Evolutionary conservation across 805 yeast genomes (phyloP).

Genomic region (Metschnikowia colocasiae): DNA sequence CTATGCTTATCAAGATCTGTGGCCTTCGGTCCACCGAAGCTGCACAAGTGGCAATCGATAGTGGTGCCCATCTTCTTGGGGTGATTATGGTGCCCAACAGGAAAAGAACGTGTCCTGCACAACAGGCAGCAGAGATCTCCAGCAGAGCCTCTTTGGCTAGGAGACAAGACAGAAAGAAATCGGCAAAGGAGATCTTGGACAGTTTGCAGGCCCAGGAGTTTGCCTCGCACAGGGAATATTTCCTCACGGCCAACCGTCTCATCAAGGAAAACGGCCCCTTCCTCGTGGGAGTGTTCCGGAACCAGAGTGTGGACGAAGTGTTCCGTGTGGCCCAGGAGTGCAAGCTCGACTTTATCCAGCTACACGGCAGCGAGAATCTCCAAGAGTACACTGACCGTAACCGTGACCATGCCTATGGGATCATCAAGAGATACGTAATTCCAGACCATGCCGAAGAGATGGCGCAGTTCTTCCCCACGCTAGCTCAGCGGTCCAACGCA

Average conservation of each 20-base stretch:
- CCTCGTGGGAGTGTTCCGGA: slow-evolving; percentile 86
- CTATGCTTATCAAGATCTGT: slow-evolving; percentile 71
- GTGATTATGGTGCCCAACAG: slow-evolving; percentile 83
- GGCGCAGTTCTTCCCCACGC: slow-evolving; percentile 17
- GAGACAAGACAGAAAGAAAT: slow-evolving; percentile 15
- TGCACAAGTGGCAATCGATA: slow-evolving; percentile 63
- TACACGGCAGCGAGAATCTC: slow-evolving; percentile 67
- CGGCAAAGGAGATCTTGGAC: slow-evolving; percentile 17
- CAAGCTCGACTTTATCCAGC: slow-evolving; percentile 72
- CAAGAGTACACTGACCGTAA: slow-evolving; percentile 52
- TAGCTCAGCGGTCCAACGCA: slow-evolving; percentile 8
- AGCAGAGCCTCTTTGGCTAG: slow-evolving; percentile 25
- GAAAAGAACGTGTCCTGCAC: slow-evolving; percentile 56
- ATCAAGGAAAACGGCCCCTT: slow-evolving; percentile 53
- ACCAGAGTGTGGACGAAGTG: slow-evolving; percentile 70
- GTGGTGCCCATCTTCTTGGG: slow-evolving; percentile 78
- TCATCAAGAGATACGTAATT: slow-evolving; percentile 64
- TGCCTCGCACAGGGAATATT: slow-evolving; percentile 25
- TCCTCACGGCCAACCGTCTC: slow-evolving; percentile 22
- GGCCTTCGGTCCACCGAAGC: slow-evolving; percentile 69
- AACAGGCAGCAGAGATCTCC: slow-evolving; percentile 28
- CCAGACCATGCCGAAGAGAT: slow-evolving; percentile 51
- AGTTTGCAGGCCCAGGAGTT: slow-evolving; percentile 15
- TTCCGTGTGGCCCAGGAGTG: slow-evolving; percentile 39
- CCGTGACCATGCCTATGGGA: slow-evolving; percentile 44